phyloP scores from a whole-genome alignment of 1,284 basidiomycete species.

The Tilletia caries region DNA sequence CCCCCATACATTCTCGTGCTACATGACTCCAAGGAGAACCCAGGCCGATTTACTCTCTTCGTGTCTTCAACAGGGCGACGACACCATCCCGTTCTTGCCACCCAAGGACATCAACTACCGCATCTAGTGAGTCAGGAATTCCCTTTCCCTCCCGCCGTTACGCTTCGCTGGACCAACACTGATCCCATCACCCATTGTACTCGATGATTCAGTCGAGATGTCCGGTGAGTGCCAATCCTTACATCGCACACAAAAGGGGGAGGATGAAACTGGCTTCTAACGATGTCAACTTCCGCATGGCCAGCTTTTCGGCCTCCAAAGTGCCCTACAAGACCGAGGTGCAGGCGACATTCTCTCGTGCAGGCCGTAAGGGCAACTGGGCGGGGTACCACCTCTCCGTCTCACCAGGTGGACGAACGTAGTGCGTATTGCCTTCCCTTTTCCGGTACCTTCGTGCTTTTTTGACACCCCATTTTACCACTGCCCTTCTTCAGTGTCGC shows the following conservation, averaged over 20 bases:
- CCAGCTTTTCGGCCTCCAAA: constrained; percentile 12
- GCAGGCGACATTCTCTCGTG: constrained; percentile 13
- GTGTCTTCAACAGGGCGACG: not conserved
- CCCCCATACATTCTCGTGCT: not conserved
- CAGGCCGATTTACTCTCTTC: not conserved
- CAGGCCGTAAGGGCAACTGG: constrained; percentile 13
- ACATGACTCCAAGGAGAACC: not conserved
- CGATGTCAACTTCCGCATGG: no score
- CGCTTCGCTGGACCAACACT: no score
- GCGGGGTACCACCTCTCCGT: constrained; percentile 12
- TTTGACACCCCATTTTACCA: no score
- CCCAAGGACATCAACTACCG: constrained; percentile 16
- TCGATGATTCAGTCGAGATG: constrained; percentile 6
- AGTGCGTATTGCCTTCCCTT: not conserved
- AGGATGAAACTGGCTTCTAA: no score
- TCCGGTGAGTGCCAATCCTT: not conserved
- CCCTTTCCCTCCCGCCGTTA: no score
- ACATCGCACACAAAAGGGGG: not conserved
- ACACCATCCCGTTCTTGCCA: constrained; percentile 15
- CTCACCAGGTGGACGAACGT: not conserved
- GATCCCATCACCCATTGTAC: no score
- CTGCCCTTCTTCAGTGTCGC: not conserved
- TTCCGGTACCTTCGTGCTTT: not conserved
- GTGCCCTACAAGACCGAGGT: constrained; percentile 15
- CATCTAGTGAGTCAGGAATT: constrained; percentile 15